phyloP scores from a whole-genome alignment of 805 yeast genomes.

The Nakazawaea sp. region DNA sequence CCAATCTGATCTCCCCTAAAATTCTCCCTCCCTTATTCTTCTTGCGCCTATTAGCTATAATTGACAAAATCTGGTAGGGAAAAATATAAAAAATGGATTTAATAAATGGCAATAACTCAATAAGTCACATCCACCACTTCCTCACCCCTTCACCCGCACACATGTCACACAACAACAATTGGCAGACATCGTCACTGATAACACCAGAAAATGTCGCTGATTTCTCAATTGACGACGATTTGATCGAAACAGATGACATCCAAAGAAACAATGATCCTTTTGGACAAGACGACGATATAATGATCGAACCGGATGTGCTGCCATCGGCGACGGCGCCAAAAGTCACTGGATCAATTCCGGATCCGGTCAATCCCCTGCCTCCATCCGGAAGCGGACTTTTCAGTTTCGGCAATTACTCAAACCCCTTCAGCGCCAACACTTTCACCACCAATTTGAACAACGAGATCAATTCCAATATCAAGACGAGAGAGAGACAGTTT shows the following conservation, averaged over 20 bases:
- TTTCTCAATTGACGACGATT: conserved; percentile 16
- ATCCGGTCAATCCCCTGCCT: not conserved
- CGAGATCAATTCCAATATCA: conserved; percentile 23
- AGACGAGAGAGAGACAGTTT: conserved; percentile 40
- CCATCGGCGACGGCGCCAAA: not conserved
- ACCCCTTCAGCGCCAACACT: conserved; percentile 22
- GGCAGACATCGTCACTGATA: conserved; percentile 2
- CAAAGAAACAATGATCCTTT: conserved; percentile 6
- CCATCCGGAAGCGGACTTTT: not conserved
- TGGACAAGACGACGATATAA: conserved; percentile 25
- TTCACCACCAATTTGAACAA: conserved; percentile 14
- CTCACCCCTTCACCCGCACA: too few relatives aligned
- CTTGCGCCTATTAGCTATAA: too few relatives aligned
- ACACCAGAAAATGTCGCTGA: conserved; percentile 12
- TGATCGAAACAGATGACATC: not conserved
- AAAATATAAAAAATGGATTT: too few relatives aligned
- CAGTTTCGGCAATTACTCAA: conserved; percentile 22
- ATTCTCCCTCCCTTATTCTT: too few relatives aligned
- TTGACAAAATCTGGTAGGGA: not conserved
- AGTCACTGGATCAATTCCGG: not conserved
- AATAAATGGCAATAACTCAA: not conserved
- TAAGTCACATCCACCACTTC: not conserved
- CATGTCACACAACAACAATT: not conserved
- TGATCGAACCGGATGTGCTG: conserved; percentile 24
- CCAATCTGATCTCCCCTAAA: too few relatives aligned